Conservation (phyloP, 306 rosid species). For the Citrullus mucosospermus region DNA sequence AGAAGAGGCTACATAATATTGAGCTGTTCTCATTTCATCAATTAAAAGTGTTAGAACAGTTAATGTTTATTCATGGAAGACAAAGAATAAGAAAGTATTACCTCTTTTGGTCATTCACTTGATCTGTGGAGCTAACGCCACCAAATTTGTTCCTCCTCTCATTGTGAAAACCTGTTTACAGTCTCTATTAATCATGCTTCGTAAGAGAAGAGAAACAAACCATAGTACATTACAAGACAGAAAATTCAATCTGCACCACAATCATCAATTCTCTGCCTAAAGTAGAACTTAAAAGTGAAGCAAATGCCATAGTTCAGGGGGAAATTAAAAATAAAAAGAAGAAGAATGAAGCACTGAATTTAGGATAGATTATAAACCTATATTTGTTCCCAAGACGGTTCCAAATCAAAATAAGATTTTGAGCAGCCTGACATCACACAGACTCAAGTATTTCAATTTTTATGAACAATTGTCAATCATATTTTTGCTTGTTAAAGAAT, state of each 20-base stretch:
- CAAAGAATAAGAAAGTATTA: conserved; percentile 21
- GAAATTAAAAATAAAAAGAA: neutral
- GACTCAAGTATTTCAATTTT: neutral
- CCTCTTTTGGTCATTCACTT: conserved; percentile 41
- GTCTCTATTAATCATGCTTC: neutral
- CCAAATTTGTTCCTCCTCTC: conserved; percentile 29
- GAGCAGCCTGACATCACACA: neutral
- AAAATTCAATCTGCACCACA: neutral
- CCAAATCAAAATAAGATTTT: neutral
- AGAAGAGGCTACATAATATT: neutral
- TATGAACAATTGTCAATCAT: neutral
- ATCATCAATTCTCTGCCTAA: neutral
- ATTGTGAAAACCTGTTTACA: conserved; percentile 34
- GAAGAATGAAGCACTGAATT: neutral
- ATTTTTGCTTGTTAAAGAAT: neutral
- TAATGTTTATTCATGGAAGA: neutral
- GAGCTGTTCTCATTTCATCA: no score
- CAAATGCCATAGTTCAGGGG: neutral
- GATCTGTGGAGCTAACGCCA: conserved; percentile 18
- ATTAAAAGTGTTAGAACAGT: neutral
- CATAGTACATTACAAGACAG: neutral
- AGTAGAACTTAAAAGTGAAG: neutral
- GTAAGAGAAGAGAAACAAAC: neutral
- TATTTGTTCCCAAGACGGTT: neutral
- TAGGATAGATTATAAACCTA: neutral